These are phyloP conservation scores for Clarireedia monteithiana DNA, from an alignment of 2,329 filamentous ascomycete genomes.

Conservation along the genomic window DNA sequence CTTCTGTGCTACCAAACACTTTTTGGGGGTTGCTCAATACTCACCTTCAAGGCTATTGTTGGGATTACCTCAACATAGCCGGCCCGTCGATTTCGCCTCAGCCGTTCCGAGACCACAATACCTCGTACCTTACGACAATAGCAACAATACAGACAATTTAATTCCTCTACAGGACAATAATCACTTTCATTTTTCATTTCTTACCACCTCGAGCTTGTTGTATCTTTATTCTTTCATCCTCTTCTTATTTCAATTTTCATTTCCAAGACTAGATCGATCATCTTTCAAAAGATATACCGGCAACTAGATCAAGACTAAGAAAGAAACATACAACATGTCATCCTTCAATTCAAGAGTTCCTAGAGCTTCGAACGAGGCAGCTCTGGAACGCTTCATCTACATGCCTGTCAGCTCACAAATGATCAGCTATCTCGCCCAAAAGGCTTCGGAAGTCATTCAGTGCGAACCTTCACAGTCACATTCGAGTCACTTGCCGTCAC, in stretches of 20 bases:
- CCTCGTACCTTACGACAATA: slow-evolving; percentile 4
- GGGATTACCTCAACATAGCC: background rate
- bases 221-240: slow-evolving; percentile 6
- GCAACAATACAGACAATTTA: background rate
- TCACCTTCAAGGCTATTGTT: too few species aligned
- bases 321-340: background rate
- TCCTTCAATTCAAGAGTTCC: slow-evolving; percentile 9
- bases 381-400: slow-evolving; percentile 75
- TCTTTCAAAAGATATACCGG: background rate
- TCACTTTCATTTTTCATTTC: slow-evolving; percentile 2
- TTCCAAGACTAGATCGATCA: slow-evolving; percentile 3
- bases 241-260: background rate
- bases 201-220: slow-evolving; percentile 4
- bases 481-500: slow-evolving; percentile 26
- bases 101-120: slow-evolving; percentile 4
- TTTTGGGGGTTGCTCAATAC: too few species aligned
- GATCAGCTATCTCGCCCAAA: slow-evolving; percentile 68
- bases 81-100: slow-evolving; percentile 1
- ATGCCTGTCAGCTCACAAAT: slow-evolving; percentile 67
- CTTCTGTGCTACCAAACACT: background rate
- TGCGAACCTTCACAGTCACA: slow-evolving; percentile 53
- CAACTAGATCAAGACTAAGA: background rate
- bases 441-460: slow-evolving; percentile 70
- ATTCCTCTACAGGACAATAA: slow-evolving; percentile 2
- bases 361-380: slow-evolving; percentile 50